Percentiles rank a stretch among this genome's conserved stretches.
Evolutionary conservation across 2,329 filamentous ascomycete genomes (phyloP).

Genomic region (Cytospora leucostoma): DNA sequence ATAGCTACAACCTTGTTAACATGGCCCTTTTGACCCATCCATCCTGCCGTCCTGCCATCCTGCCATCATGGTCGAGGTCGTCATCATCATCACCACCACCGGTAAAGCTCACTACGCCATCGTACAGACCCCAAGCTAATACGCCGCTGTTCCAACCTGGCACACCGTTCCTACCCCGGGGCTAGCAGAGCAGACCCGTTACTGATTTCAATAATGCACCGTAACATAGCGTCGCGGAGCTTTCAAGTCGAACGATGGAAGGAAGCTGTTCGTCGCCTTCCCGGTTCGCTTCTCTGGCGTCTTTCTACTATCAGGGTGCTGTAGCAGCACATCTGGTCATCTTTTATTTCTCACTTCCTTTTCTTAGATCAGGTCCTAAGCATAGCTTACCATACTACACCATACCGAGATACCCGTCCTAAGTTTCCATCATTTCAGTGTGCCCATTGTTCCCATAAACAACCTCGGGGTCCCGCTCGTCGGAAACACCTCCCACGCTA

Average conservation of each 20-base stretch:
- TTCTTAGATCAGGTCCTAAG: background rate
- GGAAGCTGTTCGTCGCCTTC: slow-evolving; percentile 3
- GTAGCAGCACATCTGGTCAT: background rate
- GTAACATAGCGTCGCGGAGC: slow-evolving; percentile 1
- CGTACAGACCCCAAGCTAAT: too few relatives aligned
- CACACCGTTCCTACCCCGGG: slow-evolving; percentile 9
- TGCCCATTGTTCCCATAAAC: background rate
- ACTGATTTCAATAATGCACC: background rate
- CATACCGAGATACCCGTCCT: background rate
- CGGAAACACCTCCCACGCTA: background rate
- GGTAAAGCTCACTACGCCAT: too few relatives aligned
- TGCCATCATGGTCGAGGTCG: background rate
- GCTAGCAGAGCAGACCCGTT: background rate
- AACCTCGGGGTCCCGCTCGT: too few relatives aligned
- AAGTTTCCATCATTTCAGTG: background rate
- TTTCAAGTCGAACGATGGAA: slow-evolving; percentile 1
- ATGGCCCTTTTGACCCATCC: background rate
- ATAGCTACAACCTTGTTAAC: background rate
- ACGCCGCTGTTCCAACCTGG: background rate
- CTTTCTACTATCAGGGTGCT: background rate
- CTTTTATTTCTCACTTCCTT: background rate
- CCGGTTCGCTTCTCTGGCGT: background rate
- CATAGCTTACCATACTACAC: background rate
- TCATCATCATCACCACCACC: background rate
- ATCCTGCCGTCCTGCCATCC: background rate